A percentile compares a stretch with the other conserved stretches of the same genome.
Conservation (phyloP, 2,329 filamentous ascomycete genomes). For the Fusarium longipes region DNA sequence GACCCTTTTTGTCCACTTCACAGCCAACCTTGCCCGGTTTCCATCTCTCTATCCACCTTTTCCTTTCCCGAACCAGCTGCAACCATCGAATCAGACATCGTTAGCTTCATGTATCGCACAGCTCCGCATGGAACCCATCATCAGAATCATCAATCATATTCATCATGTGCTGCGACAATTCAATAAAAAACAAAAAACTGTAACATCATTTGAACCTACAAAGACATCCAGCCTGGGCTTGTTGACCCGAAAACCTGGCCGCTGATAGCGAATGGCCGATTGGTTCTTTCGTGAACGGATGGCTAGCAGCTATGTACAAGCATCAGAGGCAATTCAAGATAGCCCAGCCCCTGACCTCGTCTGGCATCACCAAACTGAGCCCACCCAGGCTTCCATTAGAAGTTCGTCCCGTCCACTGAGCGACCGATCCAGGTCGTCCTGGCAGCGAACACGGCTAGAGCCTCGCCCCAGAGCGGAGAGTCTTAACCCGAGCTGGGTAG, state of each 20-base stretch:
- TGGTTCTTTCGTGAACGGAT: slow-evolving; percentile 9
- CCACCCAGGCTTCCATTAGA: slow-evolving; percentile 36
- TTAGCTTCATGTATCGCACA: slow-evolving; percentile 23
- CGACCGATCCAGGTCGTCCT: slow-evolving; percentile 33
- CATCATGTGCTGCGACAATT: background rate
- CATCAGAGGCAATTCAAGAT: slow-evolving; percentile 27
- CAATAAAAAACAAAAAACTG: background rate
- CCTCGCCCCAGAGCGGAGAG: slow-evolving; percentile 38
- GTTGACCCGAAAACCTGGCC: background rate
- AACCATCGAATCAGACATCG: slow-evolving; percentile 29
- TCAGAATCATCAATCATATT: slow-evolving; percentile 28
- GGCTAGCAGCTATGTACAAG: slow-evolving; percentile 10
- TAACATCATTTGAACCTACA: background rate
- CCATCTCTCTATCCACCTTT: slow-evolving; percentile 16
- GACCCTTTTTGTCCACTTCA: slow-evolving; percentile 37
- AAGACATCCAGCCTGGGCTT: background rate
- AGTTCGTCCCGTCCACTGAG: slow-evolving; percentile 34
- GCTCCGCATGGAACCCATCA: slow-evolving; percentile 22
- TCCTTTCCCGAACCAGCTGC: background rate
- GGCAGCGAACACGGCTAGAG: slow-evolving; percentile 38
- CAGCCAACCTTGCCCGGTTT: slow-evolving; percentile 15
- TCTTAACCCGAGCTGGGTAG: slow-evolving; percentile 40
- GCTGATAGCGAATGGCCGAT: background rate
- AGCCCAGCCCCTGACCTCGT: slow-evolving; percentile 39
- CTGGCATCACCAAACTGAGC: slow-evolving; percentile 30